A percentile compares a stretch with the other conserved stretches of the same genome.
Evolutionary conservation across 2,329 filamentous ascomycete genomes (phyloP).

Genomic region (Pseudocercospora fuligena): DNA sequence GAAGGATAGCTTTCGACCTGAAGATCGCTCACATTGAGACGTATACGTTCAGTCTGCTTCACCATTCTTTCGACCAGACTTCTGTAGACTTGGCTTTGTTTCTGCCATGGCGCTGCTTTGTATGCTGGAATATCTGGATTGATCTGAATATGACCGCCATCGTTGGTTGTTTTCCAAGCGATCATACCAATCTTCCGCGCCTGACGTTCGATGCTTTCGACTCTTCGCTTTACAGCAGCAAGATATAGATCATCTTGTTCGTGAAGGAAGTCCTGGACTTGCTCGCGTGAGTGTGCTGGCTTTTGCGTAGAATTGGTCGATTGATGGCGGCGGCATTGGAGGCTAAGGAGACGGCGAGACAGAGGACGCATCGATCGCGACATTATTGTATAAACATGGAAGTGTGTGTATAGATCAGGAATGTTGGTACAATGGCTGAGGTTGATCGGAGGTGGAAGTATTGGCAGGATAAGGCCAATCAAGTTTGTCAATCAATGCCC

Average conservation of each 20-base stretch:
- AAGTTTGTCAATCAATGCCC: background rate
- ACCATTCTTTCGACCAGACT: background rate
- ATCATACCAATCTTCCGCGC: background rate
- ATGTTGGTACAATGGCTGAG: background rate
- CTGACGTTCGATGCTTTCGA: background rate
- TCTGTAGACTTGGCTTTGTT: background rate
- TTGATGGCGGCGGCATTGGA: conserved; percentile 1
- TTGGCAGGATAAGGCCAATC: background rate
- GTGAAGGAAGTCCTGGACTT: conserved; percentile 11
- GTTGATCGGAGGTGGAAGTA: background rate
- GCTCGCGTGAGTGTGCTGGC: conserved; percentile 10
- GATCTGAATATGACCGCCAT: conserved; percentile 3
- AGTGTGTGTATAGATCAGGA: background rate
- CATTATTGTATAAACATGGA: conserved; percentile 5
- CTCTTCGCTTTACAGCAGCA: conserved; percentile 10
- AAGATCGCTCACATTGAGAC: conserved; percentile 16
- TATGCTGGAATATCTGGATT: conserved; percentile 17
- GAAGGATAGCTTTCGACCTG: conserved; percentile 2
- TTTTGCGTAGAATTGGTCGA: conserved; percentile 4
- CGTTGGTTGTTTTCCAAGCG: background rate
- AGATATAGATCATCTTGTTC: conserved; percentile 17
- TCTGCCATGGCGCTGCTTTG: conserved; percentile 10
- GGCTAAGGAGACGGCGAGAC: background rate
- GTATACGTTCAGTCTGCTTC: conserved; percentile 5
- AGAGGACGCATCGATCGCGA: conserved; percentile 16